Base-by-base conservation (phyloP, 768 basidiomycete species). In the Lyophyllum semitale region DNA sequence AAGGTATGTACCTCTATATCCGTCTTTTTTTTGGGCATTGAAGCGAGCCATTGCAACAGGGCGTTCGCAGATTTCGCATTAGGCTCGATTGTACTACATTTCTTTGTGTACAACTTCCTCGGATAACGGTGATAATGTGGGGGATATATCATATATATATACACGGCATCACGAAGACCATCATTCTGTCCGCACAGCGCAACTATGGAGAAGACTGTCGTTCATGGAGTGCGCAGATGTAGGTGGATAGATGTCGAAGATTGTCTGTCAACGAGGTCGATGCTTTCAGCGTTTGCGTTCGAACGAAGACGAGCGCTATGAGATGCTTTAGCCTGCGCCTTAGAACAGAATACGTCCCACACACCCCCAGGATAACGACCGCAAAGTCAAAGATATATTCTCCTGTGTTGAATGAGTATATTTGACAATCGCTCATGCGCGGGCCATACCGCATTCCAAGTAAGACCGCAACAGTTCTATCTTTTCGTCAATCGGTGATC, bases 101-200 rank as follows among this genome's bases (percentile, higher is more conserved):
- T 98, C 78, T 99, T 98, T 70, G 95, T 97, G 57, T 98, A 88
- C 82, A 98, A 98, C 75, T 98, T 97, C 82, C 81, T 99, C 13
- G 97, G 96, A 70, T 98, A 68, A 73, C 44, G 48, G 20, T 26
- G 9, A 25, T 44, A 17, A 17, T 7, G 29, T 29, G 46, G 51
- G 20, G 20, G 48, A 18, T 58, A 43, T 64, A 49, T 56, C 46
- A 60, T 63, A 58, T 60, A 62, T 48, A 40, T 40, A 30, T 29
- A 32, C 46, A 41, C 44, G 27, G 23, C 22, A 25, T 37, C 38
- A 11, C 44, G 18, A 38, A 29, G 46, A 4, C 23, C 26, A 41
- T 25, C 30, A 8, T 48, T 17, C 27, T 48, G 4, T 18, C 41
- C 23, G 35, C 22, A 29, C 12, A 29, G 53, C 26, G 18, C 20